These are phyloP conservation scores for Brassica cretica DNA, from an alignment of 345 rosid species.

Conservation along the genomic window DNA sequence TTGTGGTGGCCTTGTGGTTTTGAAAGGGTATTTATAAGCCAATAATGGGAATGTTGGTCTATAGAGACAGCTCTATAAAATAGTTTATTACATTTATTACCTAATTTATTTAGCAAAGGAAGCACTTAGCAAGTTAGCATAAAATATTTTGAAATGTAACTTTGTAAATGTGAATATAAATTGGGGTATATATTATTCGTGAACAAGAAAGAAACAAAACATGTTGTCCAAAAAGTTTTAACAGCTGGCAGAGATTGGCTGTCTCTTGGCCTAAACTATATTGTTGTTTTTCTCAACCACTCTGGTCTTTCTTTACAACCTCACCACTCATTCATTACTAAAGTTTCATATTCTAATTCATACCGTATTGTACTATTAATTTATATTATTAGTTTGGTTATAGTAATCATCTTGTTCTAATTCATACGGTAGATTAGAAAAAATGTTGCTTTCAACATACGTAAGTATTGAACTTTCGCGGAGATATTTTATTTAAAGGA, in stretches of 20 bases:
- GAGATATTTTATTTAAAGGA: not conserved
- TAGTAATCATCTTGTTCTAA: not conserved
- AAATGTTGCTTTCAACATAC: not conserved
- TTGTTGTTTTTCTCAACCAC: slow-evolving; percentile 35
- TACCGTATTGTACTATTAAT: not conserved
- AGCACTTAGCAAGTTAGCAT: not conserved
- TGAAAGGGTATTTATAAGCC: slow-evolving; percentile 32
- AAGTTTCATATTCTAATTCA: not conserved
- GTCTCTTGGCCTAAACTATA: slow-evolving; percentile 21
- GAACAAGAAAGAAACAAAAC: slow-evolving; percentile 35
- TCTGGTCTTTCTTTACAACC: slow-evolving; percentile 36
- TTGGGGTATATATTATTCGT: not conserved
- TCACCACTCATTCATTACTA: slow-evolving; percentile 30
- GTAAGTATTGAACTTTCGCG: slow-evolving; percentile 12
- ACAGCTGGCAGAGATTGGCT: slow-evolving; percentile 34
- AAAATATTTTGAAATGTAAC: not conserved
- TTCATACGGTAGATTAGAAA: not conserved
- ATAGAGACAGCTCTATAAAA: slow-evolving; percentile 6
- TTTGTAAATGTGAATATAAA: slow-evolving; percentile 5
- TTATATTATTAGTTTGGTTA: not conserved
- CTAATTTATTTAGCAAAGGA: slow-evolving; percentile 27
- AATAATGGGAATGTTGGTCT: slow-evolving; percentile 3
- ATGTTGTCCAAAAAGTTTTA: slow-evolving; percentile 33
- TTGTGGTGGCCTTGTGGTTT: slow-evolving; percentile 20
- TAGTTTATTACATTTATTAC: not conserved